Conservation (phyloP, 345 rosid genomes). For the Rubroshorea leprosula region DNA sequence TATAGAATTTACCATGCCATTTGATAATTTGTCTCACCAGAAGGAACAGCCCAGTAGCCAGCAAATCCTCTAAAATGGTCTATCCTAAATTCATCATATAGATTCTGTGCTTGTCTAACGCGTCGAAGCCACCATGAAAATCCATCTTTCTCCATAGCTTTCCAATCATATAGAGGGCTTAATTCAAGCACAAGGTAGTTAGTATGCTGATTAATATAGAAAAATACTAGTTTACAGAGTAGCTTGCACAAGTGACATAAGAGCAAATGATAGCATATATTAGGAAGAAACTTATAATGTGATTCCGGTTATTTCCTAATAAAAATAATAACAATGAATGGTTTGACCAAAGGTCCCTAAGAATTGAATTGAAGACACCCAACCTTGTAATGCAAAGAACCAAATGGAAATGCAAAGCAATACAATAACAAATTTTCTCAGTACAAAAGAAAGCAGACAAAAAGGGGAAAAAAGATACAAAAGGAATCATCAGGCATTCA, state of each 20-base stretch:
- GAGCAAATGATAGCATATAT: conserved; percentile 9
- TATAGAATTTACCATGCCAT: conserved; percentile 5
- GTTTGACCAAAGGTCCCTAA: not conserved
- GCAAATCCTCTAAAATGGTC: conserved; percentile 98
- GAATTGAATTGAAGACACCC: conserved; percentile 1
- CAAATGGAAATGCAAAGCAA: not conserved
- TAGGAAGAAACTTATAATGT: not conserved
- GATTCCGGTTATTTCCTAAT: not conserved
- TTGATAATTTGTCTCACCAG: conserved; percentile 48
- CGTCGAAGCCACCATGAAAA: conserved; percentile 90
- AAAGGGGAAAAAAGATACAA: not conserved
- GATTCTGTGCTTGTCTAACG: conserved; percentile 60
- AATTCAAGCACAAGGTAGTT: conserved; percentile 18
- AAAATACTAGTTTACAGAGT: not conserved
- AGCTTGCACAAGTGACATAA: not conserved
- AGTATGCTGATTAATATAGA: conserved; percentile 9
- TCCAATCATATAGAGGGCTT: conserved; percentile 96
- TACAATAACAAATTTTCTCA: not conserved
- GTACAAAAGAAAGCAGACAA: not conserved
- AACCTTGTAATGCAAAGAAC: not conserved
- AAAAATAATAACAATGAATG: not conserved
- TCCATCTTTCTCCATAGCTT: conserved; percentile 80
- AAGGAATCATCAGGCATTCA: too few relatives aligned
- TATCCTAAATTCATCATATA: conserved; percentile 83
- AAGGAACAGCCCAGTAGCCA: conserved; percentile 91